Evolutionary conservation across 768 basidiomycete genomes (phyloP).

Genomic region (Boletus vinaceobasis): DNA sequence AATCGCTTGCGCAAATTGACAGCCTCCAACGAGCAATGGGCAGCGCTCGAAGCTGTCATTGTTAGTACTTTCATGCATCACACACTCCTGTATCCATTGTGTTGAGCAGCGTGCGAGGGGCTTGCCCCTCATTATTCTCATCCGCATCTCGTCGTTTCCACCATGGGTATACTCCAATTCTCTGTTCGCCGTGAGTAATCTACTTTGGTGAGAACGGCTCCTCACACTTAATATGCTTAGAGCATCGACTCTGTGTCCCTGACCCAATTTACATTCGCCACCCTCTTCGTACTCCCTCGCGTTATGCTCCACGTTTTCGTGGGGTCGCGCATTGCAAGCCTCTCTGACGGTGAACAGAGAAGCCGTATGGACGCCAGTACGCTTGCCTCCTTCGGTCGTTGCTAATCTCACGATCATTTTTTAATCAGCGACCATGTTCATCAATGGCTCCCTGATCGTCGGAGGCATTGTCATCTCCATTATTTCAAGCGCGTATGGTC

Average conservation of each 20-base stretch:
- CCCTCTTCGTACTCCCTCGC: slow-evolving; percentile 67
- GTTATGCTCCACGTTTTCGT: slow-evolving; percentile 72
- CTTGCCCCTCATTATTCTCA: slow-evolving; percentile 75
- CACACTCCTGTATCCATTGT: not conserved
- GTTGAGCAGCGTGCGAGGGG: slow-evolving; percentile 62
- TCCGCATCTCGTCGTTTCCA: slow-evolving; percentile 78
- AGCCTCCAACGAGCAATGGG: slow-evolving; percentile 65
- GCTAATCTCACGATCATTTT: slow-evolving; percentile 10
- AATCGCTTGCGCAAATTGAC: slow-evolving; percentile 58
- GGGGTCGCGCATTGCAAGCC: slow-evolving; percentile 66
- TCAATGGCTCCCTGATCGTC: slow-evolving; percentile 59
- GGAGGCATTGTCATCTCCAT: slow-evolving; percentile 57
- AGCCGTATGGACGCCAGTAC: slow-evolving; percentile 72
- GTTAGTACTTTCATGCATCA: slow-evolving; percentile 38
- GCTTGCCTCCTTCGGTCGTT: slow-evolving; percentile 10
- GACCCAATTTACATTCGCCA: slow-evolving; percentile 75
- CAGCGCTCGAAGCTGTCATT: slow-evolving; percentile 70
- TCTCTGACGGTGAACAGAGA: slow-evolving; percentile 76
- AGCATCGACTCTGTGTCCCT: slow-evolving; percentile 72
- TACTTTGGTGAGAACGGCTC: not conserved
- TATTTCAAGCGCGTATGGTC: slow-evolving; percentile 63
- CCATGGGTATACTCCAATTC: slow-evolving; percentile 88
- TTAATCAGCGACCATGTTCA: slow-evolving; percentile 53
- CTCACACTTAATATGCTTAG: slow-evolving; percentile 32
- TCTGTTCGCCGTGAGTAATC: slow-evolving; percentile 63